A percentile compares a stretch with the other conserved stretches of the same genome.
Conservation (phyloP, 495 filamentous ascomycete species). For the Pyrenopolyporus hunteri region DNA sequence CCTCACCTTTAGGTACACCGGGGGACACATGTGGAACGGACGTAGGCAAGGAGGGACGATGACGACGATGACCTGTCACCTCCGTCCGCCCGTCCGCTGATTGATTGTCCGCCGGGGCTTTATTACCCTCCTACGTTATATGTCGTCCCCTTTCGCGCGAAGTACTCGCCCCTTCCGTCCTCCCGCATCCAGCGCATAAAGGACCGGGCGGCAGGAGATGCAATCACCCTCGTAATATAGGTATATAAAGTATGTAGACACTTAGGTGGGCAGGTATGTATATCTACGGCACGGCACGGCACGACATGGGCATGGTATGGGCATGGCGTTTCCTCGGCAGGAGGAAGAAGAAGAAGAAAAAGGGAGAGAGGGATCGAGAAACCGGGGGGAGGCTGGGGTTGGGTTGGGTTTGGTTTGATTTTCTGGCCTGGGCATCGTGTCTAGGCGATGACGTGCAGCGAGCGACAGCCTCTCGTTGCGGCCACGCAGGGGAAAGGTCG, state of each 20-base stretch:
- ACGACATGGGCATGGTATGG: too few species aligned
- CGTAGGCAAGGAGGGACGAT: conserved; percentile 3
- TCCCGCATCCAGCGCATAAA: conserved; percentile 18
- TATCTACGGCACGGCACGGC: too few species aligned
- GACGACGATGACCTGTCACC: conserved; percentile 17
- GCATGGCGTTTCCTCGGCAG: conserved; percentile 2
- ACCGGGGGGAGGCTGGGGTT: too few species aligned
- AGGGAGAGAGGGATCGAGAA: neutral
- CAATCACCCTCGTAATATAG: conserved; percentile 25
- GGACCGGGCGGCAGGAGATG: conserved; percentile 19
- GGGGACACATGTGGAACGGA: conserved; percentile 24
- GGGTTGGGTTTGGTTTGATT: too few species aligned
- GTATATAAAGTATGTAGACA: too few species aligned
- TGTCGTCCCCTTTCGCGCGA: neutral
- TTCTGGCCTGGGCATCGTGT: too few species aligned
- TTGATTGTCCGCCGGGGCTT: neutral
- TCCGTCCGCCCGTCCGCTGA: neutral
- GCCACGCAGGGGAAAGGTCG: neutral
- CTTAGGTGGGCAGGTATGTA: neutral
- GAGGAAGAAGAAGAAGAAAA: neutral
- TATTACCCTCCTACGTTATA: conserved; percentile 4
- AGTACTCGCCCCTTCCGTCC: conserved; percentile 15
- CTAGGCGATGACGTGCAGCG: conserved; percentile 2
- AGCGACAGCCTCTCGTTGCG: conserved; percentile 8
- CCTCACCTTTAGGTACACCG: conserved; percentile 18